Evolutionary conservation across 2,329 filamentous ascomycete species (phyloP).

Genomic region (Aspergillus sp.): DNA sequence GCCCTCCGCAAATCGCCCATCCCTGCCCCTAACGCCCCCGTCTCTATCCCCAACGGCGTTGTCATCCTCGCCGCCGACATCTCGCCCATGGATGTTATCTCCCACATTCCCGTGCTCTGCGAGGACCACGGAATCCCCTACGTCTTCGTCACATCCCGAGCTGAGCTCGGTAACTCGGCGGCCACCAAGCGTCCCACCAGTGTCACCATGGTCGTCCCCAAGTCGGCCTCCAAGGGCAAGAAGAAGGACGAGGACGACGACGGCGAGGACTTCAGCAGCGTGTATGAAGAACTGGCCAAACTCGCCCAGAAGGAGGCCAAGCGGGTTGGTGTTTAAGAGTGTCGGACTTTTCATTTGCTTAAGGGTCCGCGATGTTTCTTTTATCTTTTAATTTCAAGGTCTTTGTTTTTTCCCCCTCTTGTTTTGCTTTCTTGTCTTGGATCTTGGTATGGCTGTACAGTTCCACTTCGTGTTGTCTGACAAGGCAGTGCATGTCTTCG

Average conservation of each 20-base stretch:
- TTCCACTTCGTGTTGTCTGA: conserved; percentile 34
- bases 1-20: conserved; percentile 87
- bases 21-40: conserved; percentile 62
- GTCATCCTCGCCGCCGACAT: conserved; percentile 96
- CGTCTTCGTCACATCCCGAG: conserved; percentile 88
- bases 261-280: conserved; percentile 51
- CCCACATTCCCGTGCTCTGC: conserved; percentile 94
- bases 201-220: conserved; percentile 77
- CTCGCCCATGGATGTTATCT: conserved; percentile 97
- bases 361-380: conserved; percentile 20
- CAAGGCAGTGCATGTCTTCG: conserved; percentile 39
- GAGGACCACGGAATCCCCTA: conserved; percentile 98
- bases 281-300: conserved; percentile 58
- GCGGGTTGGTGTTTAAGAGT: conserved; percentile 53
- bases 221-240: conserved; percentile 52
- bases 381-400: conserved; percentile 11
- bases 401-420: conserved; percentile 19
- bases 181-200: conserved; percentile 95
- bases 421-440: conserved; percentile 23
- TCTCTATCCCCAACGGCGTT: conserved; percentile 66
- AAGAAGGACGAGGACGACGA: conserved; percentile 47
- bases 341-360: conserved; percentile 8
- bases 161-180: conserved; percentile 89
- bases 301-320: conserved; percentile 59
- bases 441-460: conserved; percentile 36